phyloP scores from a whole-genome alignment of 495 filamentous ascomycete species.

The Clohesyomyces aquaticus region DNA sequence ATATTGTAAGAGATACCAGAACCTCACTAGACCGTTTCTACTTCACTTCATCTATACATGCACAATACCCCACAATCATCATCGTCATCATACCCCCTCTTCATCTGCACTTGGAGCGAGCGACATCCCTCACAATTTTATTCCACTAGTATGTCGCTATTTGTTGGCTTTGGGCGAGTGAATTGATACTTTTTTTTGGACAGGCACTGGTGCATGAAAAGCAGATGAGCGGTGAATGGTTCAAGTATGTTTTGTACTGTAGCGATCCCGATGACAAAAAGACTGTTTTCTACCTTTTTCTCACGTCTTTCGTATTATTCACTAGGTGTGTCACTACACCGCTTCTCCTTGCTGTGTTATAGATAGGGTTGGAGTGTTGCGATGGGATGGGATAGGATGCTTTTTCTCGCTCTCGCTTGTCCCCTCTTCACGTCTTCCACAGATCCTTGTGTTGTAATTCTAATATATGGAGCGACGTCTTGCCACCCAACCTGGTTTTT shows the following conservation, averaged over 20 bases:
- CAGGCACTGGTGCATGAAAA: too few relatives aligned
- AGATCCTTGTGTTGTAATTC: not conserved
- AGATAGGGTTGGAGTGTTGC: too few relatives aligned
- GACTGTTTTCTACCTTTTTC: too few relatives aligned
- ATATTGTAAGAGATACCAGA: slow-evolving; percentile 19
- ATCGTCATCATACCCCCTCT: too few relatives aligned
- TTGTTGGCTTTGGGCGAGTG: not conserved
- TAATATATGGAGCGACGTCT: too few relatives aligned
- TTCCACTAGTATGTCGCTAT: not conserved
- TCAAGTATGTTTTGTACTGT: not conserved
- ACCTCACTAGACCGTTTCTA: slow-evolving; percentile 21
- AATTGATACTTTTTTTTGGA: not conserved
- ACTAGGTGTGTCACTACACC: not conserved
- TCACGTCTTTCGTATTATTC: not conserved
- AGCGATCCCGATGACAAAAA: not conserved
- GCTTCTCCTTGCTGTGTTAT: not conserved
- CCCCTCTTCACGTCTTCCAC: too few relatives aligned
- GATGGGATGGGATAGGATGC: too few relatives aligned
- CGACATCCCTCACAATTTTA: too few relatives aligned
- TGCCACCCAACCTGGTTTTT: too few relatives aligned
- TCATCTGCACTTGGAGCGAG: too few relatives aligned
- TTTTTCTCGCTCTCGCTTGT: not conserved
- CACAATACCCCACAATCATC: slow-evolving; percentile 1
- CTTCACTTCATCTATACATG: not conserved
- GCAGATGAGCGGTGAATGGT: too few relatives aligned